A percentile compares a stretch with the other conserved stretches of the same genome.
Evolutionary conservation across 1,284 basidiomycete genomes (phyloP).

Genomic region (Heterobasidion annosum): DNA sequence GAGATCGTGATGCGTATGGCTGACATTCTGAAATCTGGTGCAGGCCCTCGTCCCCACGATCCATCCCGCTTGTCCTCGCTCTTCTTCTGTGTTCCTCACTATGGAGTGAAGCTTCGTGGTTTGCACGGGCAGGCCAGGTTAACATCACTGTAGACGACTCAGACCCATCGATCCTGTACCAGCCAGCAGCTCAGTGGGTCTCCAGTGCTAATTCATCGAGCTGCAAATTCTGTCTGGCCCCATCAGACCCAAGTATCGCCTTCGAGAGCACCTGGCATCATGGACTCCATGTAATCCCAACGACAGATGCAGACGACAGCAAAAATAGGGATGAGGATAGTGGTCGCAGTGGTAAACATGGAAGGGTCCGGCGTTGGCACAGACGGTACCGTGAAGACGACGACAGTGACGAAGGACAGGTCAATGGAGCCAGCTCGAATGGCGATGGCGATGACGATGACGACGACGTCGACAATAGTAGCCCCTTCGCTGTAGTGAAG

Average conservation of each 20-base stretch:
- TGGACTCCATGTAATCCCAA: conserved; percentile 25
- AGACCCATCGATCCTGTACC: conserved; percentile 31
- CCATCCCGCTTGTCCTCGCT: not conserved
- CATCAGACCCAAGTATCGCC: conserved; percentile 17
- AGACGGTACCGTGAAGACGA: not conserved
- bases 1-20: too few species aligned
- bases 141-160: conserved; percentile 39
- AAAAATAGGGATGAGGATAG: too few species aligned
- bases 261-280: conserved; percentile 31
- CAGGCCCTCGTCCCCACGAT: not conserved
- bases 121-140: conserved; percentile 10
- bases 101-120: not conserved
- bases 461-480: conserved; percentile 7
- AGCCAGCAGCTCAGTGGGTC: conserved; percentile 30
- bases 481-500: conserved; percentile 17
- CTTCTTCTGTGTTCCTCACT: conserved; percentile 1
- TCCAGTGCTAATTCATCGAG: conserved; percentile 22
- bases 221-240: conserved; percentile 22
- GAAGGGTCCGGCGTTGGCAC: too few species aligned
- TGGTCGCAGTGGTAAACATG: too few species aligned
- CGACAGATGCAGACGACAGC: conserved; percentile 16
- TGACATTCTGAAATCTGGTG: not conserved
- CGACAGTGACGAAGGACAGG: not conserved
- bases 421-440: conserved; percentile 16
- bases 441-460: conserved; percentile 14